These are phyloP conservation scores for Silene conica DNA, from an alignment of 148 eudicot species.

Conservation along the genomic window DNA sequence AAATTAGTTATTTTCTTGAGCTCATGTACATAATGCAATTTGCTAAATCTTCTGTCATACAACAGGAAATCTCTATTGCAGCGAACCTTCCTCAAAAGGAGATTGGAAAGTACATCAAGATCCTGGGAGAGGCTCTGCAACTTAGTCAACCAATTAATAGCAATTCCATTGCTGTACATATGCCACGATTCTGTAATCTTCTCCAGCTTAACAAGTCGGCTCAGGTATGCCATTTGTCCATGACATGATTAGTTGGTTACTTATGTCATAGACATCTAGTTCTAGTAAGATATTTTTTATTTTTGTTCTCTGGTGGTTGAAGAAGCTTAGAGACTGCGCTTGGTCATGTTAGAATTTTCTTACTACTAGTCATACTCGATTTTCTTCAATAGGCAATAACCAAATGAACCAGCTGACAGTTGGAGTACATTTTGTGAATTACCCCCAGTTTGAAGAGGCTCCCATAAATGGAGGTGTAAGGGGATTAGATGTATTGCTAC, in stretches of 20 bases:
- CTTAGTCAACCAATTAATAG: slow-evolving; percentile 96
- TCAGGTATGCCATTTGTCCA: slow-evolving; percentile 50
- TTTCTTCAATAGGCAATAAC: not conserved
- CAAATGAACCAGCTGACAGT: not conserved
- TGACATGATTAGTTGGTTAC: not conserved
- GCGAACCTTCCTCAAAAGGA: slow-evolving; percentile 97
- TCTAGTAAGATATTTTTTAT: too few species aligned
- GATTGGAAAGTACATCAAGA: slow-evolving; percentile 96
- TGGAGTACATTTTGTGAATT: too few species aligned
- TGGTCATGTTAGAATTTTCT: not conserved
- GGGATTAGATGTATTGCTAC: not conserved
- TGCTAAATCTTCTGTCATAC: not conserved
- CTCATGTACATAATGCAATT: not conserved
- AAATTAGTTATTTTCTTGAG: not conserved
- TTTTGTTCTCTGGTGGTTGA: not conserved
- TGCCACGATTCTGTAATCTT: slow-evolving; percentile 97
- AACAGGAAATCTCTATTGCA: slow-evolving; percentile 93
- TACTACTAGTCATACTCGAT: not conserved
- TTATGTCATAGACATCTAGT: not conserved
- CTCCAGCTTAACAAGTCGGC: slow-evolving; percentile 98
- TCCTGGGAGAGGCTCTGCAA: slow-evolving; percentile 96
- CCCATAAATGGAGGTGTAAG: not conserved
- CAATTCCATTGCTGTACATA: slow-evolving; percentile 95
- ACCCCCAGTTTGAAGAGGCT: not conserved
- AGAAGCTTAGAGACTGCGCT: not conserved